phyloP scores from a whole-genome alignment of 306 rosid species.

The Cotoneaster glaucophyllus region DNA sequence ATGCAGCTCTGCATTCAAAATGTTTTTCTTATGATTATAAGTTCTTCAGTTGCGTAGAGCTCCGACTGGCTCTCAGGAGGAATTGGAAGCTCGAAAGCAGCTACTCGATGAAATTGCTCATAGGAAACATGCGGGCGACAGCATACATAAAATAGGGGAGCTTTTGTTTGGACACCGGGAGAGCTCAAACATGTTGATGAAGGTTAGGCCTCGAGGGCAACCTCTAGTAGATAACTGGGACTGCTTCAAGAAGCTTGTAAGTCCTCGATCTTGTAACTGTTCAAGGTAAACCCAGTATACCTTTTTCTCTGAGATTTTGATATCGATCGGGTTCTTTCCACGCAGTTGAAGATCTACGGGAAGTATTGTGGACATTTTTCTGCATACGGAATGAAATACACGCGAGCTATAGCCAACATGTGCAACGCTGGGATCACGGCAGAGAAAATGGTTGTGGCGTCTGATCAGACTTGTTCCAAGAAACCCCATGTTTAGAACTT shows the following conservation, averaged over 20 bases:
- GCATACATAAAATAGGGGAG: slow-evolving; percentile 23
- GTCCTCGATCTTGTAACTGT: neutral
- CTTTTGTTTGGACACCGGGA: slow-evolving; percentile 38
- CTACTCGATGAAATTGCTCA: slow-evolving; percentile 24
- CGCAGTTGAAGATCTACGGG: slow-evolving; percentile 30
- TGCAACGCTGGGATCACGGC: slow-evolving; percentile 33
- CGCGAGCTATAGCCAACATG: slow-evolving; percentile 40
- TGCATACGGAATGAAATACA: slow-evolving; percentile 37
- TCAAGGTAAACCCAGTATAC: neutral
- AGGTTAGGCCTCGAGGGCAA: slow-evolving; percentile 38
- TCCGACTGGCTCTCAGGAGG: slow-evolving; percentile 25
- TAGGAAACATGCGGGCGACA: slow-evolving; percentile 29
- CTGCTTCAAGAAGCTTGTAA: slow-evolving; percentile 49
- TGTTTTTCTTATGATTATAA: neutral
- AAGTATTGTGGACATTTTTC: slow-evolving; percentile 29
- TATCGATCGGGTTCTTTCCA: neutral
- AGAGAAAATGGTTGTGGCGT: slow-evolving; percentile 23
- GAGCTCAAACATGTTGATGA: slow-evolving; percentile 10
- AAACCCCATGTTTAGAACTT: neutral
- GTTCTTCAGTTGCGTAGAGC: slow-evolving; percentile 35
- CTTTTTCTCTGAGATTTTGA: neutral
- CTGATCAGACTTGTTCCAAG: slow-evolving; percentile 28
- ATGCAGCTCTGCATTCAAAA: neutral
- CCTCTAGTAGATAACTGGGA: slow-evolving; percentile 65
- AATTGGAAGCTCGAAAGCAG: slow-evolving; percentile 33